Percentiles rank a stretch among this genome's conserved stretches.
These are phyloP conservation scores for Hymenoscyphus salicellus DNA, from an alignment of 2,329 filamentous ascomycete species.

Conservation along the genomic window DNA sequence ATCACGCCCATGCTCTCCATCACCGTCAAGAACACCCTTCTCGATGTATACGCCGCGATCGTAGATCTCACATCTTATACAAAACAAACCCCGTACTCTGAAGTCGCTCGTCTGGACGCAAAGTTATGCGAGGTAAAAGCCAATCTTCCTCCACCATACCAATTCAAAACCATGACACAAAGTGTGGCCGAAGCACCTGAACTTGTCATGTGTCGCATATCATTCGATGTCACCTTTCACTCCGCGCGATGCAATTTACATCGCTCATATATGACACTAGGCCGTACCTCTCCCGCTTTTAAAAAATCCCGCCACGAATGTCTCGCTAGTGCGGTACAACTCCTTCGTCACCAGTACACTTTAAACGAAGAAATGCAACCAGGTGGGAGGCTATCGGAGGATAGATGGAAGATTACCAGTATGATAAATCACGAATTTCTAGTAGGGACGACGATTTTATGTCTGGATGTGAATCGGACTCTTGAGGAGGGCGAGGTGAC, in stretches of 20 bases:
- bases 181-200: conserved; percentile 44
- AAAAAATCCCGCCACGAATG: conserved; percentile 51
- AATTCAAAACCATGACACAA: conserved; percentile 45
- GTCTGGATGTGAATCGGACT: conserved; percentile 26
- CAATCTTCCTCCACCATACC: conserved; percentile 47
- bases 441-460: conserved; percentile 57
- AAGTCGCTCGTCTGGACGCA: conserved; percentile 48
- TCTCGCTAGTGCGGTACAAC: conserved; percentile 46
- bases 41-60: conserved; percentile 50
- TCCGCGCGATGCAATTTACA: conserved; percentile 12
- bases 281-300: conserved; percentile 49
- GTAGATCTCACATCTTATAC: conserved; percentile 49
- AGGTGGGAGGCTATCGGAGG: conserved; percentile 46
- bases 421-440: conserved; percentile 60
- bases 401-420: conserved; percentile 55
- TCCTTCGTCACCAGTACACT: conserved; percentile 46
- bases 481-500: neutral
- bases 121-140: conserved; percentile 44
- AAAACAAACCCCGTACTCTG: conserved; percentile 45
- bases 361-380: conserved; percentile 50
- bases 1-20: conserved; percentile 56
- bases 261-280: conserved; percentile 32
- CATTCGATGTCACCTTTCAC: conserved; percentile 44
- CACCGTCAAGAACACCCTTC: conserved; percentile 47
- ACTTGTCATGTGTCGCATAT: conserved; percentile 50